Evolutionary conservation across 23 red algal species (phyloP).

Genomic region (Gracilaria gracilis): DNA sequence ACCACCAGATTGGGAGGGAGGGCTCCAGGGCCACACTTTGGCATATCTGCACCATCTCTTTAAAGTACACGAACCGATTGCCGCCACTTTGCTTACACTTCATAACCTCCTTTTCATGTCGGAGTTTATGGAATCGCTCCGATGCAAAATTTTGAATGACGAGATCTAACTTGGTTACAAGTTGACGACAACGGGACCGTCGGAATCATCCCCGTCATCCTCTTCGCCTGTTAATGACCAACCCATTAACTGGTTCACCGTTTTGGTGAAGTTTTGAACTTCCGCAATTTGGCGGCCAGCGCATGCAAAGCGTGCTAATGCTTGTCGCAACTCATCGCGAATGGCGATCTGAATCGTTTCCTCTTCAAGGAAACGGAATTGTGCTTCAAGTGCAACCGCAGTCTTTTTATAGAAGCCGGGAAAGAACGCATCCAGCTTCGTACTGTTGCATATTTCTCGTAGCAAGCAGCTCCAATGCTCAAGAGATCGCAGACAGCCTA

Average conservation of each 20-base stretch:
- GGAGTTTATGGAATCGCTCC: constrained; percentile 83
- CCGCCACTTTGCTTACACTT: constrained; percentile 87
- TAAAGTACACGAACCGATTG: constrained; percentile 90
- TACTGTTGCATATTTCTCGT: constrained; percentile 41
- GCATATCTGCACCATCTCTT: constrained; percentile 98
- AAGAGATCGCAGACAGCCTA: constrained; percentile 12
- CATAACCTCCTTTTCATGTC: constrained; percentile 97
- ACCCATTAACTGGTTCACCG: constrained; percentile 28
- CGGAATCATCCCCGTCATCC: constrained; percentile 30
- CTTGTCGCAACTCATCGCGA: constrained; percentile 15
- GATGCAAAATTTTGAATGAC: constrained; percentile 76
- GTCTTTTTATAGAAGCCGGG: not conserved
- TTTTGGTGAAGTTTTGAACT: constrained; percentile 27
- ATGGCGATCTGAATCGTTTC: not conserved
- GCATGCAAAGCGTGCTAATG: constrained; percentile 7
- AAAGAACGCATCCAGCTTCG: not conserved
- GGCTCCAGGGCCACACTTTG: constrained; percentile 74
- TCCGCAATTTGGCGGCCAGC: not conserved
- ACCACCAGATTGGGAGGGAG: constrained; percentile 84
- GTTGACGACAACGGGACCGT: constrained; percentile 22
- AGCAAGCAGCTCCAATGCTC: constrained; percentile 28
- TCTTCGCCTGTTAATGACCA: constrained; percentile 20
- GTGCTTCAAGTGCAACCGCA: constrained; percentile 16
- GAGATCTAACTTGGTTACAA: constrained; percentile 62
- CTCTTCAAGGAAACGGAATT: constrained; percentile 8